A percentile compares a stretch with the other conserved stretches of the same genome.
Conservation (phyloP, 1,284 basidiomycete species). For the Cystobasidium pallidum region DNA sequence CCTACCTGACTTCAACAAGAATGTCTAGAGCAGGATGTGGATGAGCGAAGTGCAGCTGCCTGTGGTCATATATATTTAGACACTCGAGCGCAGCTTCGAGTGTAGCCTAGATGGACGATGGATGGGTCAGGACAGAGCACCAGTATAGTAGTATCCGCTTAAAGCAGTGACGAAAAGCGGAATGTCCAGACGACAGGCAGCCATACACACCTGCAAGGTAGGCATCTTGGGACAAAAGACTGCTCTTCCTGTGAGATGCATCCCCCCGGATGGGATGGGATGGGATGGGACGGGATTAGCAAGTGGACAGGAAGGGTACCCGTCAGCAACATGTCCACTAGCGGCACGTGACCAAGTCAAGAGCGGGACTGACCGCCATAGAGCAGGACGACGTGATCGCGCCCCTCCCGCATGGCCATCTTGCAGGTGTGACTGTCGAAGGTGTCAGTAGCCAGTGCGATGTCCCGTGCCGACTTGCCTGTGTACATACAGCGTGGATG, state of each 20-base stretch:
- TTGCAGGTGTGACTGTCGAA: too few species aligned
- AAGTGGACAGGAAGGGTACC: too few species aligned
- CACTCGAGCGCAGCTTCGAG: constrained; percentile 31
- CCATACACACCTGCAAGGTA: constrained; percentile 31
- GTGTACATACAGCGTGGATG: not conserved
- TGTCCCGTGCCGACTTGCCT: not conserved
- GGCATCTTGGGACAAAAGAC: constrained; percentile 38
- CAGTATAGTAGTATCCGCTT: too few species aligned
- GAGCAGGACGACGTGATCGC: constrained; percentile 41
- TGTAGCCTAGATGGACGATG: constrained; percentile 31
- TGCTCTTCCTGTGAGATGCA: constrained; percentile 30
- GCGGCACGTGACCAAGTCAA: not conserved
- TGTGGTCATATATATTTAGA: constrained; percentile 11
- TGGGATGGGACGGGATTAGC: too few species aligned
- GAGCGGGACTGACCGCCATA: constrained; percentile 30
- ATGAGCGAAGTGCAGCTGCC: constrained; percentile 27
- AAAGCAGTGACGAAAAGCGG: too few species aligned
- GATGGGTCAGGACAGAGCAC: too few species aligned
- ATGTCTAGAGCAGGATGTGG: constrained; percentile 34
- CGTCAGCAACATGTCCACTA: not conserved
- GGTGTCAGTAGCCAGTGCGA: not conserved
- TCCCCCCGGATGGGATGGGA: too few species aligned
- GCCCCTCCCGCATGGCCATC: too few species aligned
- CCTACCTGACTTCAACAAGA: constrained; percentile 34
- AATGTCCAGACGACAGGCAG: too few species aligned